Percentiles rank a stretch among this genome's conserved stretches.
These are phyloP conservation scores for Pichiaceae sp. DNA, from an alignment of 1,139 yeast species.

Conservation along the genomic window DNA sequence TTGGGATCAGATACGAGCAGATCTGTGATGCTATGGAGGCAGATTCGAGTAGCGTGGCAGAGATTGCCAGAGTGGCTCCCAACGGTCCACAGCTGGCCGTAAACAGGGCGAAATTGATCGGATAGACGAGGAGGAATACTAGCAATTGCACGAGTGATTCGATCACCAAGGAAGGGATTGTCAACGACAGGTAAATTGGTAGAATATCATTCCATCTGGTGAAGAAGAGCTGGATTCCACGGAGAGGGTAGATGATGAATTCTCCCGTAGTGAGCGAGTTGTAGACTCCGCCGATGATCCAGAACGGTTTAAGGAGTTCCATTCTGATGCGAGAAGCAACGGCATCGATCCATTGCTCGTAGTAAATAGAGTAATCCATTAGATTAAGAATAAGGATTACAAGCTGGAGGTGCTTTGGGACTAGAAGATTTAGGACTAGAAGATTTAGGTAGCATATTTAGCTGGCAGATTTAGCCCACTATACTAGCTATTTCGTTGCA, in stretches of 20 bases:
- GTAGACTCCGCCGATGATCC: slow-evolving; percentile 8
- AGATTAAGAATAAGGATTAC: too few species aligned
- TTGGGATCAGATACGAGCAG: slow-evolving; percentile 15
- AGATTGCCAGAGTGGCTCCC: slow-evolving; percentile 16
- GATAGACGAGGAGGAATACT: slow-evolving; percentile 13
- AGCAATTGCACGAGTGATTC: slow-evolving; percentile 13
- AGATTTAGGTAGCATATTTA: too few species aligned
- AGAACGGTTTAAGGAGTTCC: slow-evolving; percentile 16
- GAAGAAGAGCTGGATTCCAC: slow-evolving; percentile 17
- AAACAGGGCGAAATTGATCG: slow-evolving; percentile 16
- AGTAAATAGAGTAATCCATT: neutral
- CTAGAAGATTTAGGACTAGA: too few species aligned
- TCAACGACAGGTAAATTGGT: slow-evolving; percentile 16
- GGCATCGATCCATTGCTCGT: slow-evolving; percentile 12
- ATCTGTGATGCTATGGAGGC: slow-evolving; percentile 15
- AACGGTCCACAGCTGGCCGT: slow-evolving; percentile 18
- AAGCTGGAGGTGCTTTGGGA: too few species aligned
- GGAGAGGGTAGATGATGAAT: slow-evolving; percentile 14
- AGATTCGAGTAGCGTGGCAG: slow-evolving; percentile 18
- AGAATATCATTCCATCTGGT: slow-evolving; percentile 13
- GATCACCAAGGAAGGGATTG: slow-evolving; percentile 13
- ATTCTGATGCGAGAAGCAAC: slow-evolving; percentile 10
- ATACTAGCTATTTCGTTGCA: too few species aligned
- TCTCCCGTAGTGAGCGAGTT: slow-evolving; percentile 7
- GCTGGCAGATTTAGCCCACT: too few species aligned